Percentiles rank a stretch among this genome's conserved stretches.
Conservation (phyloP, 2,329 filamentous ascomycete genomes). For the Xylaria sp. region DNA sequence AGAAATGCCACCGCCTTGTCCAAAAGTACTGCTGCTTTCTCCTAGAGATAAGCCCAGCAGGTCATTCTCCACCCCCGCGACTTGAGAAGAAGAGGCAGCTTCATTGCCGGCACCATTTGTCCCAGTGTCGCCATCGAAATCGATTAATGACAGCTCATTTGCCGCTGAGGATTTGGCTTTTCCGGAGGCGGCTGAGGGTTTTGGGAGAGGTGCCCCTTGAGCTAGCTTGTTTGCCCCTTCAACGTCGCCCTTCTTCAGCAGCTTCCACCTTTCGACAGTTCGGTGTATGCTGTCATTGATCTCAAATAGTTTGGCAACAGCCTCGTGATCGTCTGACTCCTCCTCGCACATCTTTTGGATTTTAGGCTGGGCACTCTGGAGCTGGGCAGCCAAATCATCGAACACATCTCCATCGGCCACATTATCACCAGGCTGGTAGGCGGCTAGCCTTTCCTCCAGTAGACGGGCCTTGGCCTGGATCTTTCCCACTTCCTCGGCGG, state of each 20-base stretch:
- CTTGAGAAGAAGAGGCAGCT: conserved; percentile 57
- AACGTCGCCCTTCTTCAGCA: conserved; percentile 94
- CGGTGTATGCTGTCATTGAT: conserved; percentile 99
- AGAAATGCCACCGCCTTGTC: conserved; percentile 82
- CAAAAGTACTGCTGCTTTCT: conserved; percentile 69
- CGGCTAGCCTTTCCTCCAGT: conserved; percentile 90
- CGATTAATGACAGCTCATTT: conserved; percentile 90
- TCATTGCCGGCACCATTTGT: conserved; percentile 54
- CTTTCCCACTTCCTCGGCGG: conserved; percentile 91
- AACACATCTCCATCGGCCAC: conserved; percentile 76
- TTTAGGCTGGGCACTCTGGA: conserved; percentile 95
- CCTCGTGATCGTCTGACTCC: conserved; percentile 95
- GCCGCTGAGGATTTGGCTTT: conserved; percentile 60
- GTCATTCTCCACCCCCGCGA: conserved; percentile 84
- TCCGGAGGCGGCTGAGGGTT: conserved; percentile 60
- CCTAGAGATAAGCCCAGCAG: conserved; percentile 87
- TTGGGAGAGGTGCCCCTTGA: conserved; percentile 70
- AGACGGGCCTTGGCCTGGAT: conserved; percentile 95
- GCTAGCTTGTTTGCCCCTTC: conserved; percentile 85
- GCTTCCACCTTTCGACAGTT: conserved; percentile 93
- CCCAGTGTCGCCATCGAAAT: conserved; percentile 75
- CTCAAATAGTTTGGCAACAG: conserved; percentile 92
- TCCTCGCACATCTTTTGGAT: conserved; percentile 99
- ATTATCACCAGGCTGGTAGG: conserved; percentile 81
- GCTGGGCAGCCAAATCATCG: conserved; percentile 85